Evolutionary conservation across 495 filamentous ascomycete genomes (phyloP).

Genomic region (Aspergillus funiculosus): DNA sequence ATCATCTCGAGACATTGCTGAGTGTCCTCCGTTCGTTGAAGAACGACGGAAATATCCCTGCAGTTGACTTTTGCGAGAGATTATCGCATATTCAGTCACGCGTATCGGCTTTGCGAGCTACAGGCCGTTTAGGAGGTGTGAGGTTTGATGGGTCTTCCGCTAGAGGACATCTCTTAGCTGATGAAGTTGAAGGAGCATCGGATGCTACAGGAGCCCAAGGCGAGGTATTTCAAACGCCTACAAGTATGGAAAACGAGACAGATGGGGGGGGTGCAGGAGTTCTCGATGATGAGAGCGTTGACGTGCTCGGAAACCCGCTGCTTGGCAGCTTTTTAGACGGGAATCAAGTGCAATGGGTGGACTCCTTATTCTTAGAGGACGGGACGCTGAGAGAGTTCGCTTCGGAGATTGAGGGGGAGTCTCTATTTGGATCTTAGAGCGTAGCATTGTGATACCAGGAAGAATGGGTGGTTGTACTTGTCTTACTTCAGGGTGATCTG

Average conservation of each 20-base stretch:
- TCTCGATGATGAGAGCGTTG: background rate
- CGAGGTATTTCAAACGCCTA: conserved; percentile 1
- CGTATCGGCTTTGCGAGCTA: conserved; percentile 9
- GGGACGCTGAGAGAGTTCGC: conserved; percentile 6
- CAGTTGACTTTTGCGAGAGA: conserved; percentile 14
- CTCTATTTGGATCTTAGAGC: background rate
- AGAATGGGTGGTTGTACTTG: no score
- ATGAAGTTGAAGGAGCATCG: background rate
- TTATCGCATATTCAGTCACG: conserved; percentile 8
- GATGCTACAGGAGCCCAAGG: background rate
- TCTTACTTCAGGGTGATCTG: no score
- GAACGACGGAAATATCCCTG: conserved; percentile 26
- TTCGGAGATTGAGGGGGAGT: conserved; percentile 10
- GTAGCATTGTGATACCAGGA: background rate
- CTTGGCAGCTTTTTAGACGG: conserved; percentile 10
- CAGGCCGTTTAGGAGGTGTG: background rate
- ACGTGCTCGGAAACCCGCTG: conserved; percentile 9
- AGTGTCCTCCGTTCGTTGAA: conserved; percentile 22
- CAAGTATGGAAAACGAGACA: background rate
- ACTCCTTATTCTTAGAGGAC: conserved; percentile 4
- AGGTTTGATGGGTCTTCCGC: background rate
- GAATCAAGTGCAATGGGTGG: conserved; percentile 11
- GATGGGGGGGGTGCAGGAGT: background rate
- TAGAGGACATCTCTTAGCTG: background rate
- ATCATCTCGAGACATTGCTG: conserved; percentile 21